Evolutionary conservation across 2,329 filamentous ascomycete species (phyloP).

Genomic region (Diplocarpon mali): DNA sequence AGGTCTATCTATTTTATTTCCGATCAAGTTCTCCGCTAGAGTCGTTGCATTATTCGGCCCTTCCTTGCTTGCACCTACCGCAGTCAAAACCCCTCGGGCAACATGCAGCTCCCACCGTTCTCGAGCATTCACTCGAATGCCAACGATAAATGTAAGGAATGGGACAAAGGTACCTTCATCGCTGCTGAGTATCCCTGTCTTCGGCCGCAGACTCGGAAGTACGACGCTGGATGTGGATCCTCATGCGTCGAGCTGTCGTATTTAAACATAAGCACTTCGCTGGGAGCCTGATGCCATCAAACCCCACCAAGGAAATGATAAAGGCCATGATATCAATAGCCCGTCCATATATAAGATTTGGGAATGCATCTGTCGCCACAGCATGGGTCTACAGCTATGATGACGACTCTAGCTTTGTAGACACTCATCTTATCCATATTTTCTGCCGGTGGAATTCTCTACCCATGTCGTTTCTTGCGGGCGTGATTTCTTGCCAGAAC

Average conservation of each 20-base stretch:
- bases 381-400: constrained; percentile 8
- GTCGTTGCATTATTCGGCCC: constrained; percentile 17
- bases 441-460: constrained; percentile 7
- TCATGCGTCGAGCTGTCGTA: constrained; percentile 17
- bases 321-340: not conserved
- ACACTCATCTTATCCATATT: constrained; percentile 14
- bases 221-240: constrained; percentile 16
- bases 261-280: constrained; percentile 6
- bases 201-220: constrained; percentile 10
- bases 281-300: constrained; percentile 2
- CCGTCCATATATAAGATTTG: constrained; percentile 13
- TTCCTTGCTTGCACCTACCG: constrained; percentile 14
- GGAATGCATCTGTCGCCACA: constrained; percentile 7
- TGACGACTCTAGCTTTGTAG: constrained; percentile 5
- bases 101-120: constrained; percentile 23
- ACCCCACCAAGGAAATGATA: not conserved
- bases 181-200: too few relatives aligned
- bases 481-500: constrained; percentile 15
- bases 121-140: constrained; percentile 8
- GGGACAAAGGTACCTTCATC: too few relatives aligned
- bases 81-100: constrained; percentile 21
- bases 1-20: constrained; percentile 7
- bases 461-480: constrained; percentile 7
- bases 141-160: too few relatives aligned
- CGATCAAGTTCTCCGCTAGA: constrained; percentile 11